Conservation (phyloP, 805 yeast genomes). For the Saccharomycopsis selenospora region DNA sequence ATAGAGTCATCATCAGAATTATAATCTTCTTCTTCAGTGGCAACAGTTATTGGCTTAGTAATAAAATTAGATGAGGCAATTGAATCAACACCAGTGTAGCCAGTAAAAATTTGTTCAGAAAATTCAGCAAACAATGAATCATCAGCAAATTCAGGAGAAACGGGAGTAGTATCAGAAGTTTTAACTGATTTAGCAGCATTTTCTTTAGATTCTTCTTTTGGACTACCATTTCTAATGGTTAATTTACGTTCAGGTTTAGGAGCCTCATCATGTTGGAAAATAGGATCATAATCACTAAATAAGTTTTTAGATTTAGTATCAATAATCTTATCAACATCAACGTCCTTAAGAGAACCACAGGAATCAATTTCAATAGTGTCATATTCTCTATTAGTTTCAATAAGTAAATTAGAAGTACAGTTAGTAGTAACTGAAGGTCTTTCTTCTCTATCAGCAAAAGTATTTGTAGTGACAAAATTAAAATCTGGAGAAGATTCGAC, state of each 20-base stretch:
- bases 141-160: neutral
- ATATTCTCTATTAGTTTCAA: slow-evolving; percentile 4
- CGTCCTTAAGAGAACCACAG: slow-evolving; percentile 4
- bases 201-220: neutral
- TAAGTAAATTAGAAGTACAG: slow-evolving; percentile 3
- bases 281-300: slow-evolving; percentile 11
- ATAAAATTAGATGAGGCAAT: neutral
- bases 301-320: slow-evolving; percentile 9
- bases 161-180: neutral
- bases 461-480: neutral
- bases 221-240: slow-evolving; percentile 5
- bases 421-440: slow-evolving; percentile 3
- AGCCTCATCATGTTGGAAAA: slow-evolving; percentile 1
- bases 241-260: slow-evolving; percentile 4
- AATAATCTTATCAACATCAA: slow-evolving; percentile 3
- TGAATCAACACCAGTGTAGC: slow-evolving; percentile 4
- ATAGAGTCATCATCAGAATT: neutral
- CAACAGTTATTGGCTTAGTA: neutral
- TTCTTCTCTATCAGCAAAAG: neutral
- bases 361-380: slow-evolving; percentile 12
- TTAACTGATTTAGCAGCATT: neutral
- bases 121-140: neutral
- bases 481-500: neutral
- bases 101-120: neutral
- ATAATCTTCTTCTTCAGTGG: neutral